These are phyloP conservation scores for Penicillium parvum DNA, from an alignment of 495 filamentous ascomycete species.

Conservation along the genomic window DNA sequence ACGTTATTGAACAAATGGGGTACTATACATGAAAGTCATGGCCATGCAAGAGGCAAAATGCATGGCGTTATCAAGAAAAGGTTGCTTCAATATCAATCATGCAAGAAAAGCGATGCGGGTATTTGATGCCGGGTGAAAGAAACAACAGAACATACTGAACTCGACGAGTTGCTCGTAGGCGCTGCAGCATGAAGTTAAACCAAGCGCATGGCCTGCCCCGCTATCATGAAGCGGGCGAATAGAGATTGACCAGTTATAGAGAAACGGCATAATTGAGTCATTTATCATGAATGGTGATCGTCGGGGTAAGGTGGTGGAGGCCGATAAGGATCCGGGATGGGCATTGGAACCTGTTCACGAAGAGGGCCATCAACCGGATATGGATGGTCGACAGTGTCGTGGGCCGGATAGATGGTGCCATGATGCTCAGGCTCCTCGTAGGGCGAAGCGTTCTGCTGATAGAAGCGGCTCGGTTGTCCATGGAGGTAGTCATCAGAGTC, in stretches of 20 bases:
- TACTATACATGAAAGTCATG: slow-evolving; percentile 5
- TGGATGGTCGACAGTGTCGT: slow-evolving; percentile 4
- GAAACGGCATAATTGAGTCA: slow-evolving; percentile 6
- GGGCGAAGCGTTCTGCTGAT: slow-evolving; percentile 19
- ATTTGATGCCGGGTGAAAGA: slow-evolving; percentile 23
- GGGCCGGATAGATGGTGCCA: slow-evolving; percentile 13
- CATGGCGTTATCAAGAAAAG: slow-evolving; percentile 3
- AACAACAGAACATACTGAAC: slow-evolving; percentile 4
- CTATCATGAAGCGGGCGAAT: slow-evolving; percentile 4
- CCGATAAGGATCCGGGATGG: slow-evolving; percentile 33
- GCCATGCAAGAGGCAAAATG: slow-evolving; percentile 1
- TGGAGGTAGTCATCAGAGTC: slow-evolving; percentile 25
- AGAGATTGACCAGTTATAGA: not conserved
- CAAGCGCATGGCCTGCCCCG: slow-evolving; percentile 1
- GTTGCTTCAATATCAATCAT: slow-evolving; percentile 6
- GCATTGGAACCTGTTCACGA: slow-evolving; percentile 33
- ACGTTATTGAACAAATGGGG: not conserved
- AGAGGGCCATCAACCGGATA: slow-evolving; percentile 19
- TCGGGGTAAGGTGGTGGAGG: slow-evolving; percentile 30
- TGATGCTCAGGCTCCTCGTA: slow-evolving; percentile 25
- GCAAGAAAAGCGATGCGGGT: slow-evolving; percentile 19
- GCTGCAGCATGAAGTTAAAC: slow-evolving; percentile 17
- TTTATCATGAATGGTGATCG: slow-evolving; percentile 19
- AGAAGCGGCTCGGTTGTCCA: slow-evolving; percentile 18
- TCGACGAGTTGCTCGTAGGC: slow-evolving; percentile 16